Evolutionary conservation across 2,329 filamentous ascomycete genomes (phyloP).

Genomic region (Aspergillus sp.): DNA sequence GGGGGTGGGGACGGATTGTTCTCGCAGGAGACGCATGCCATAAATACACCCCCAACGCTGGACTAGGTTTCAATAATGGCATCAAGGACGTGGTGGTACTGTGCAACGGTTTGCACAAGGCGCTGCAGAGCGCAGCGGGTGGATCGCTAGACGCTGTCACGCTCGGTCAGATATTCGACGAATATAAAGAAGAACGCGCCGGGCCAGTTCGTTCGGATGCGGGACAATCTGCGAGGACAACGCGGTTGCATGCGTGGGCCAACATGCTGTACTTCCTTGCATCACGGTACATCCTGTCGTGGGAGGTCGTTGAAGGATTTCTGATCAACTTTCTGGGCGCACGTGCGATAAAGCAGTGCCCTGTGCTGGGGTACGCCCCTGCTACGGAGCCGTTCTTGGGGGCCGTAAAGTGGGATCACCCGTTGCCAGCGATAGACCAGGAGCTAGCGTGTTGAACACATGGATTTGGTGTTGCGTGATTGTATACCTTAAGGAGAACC

Average conservation of each 20-base stretch:
- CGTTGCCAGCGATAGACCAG: neutral
- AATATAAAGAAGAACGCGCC: conserved; percentile 1
- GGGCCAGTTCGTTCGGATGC: neutral
- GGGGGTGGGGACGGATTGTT: conserved; percentile 40
- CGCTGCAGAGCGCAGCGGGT: neutral
- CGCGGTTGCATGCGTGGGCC: conserved; percentile 3
- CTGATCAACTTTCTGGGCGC: neutral
- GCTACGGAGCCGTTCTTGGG: neutral
- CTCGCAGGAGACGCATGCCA: conserved; percentile 43
- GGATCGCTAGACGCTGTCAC: no score
- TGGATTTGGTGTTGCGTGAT: no score
- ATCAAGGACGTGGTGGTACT: conserved; percentile 33
- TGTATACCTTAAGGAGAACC: no score
- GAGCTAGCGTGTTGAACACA: no score
- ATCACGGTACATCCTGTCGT: conserved; percentile 1
- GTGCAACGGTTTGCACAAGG: conserved; percentile 16
- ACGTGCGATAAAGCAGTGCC: neutral
- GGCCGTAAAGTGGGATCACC: neutral
- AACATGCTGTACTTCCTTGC: neutral
- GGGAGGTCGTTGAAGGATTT: neutral
- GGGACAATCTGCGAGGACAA: neutral
- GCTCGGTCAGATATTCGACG: neutral
- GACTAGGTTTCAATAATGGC: conserved; percentile 36
- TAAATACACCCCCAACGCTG: conserved; percentile 43
- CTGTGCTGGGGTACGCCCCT: conserved; percentile 2